A percentile compares a stretch with the other conserved stretches of the same genome.
Conservation (phyloP, 352 stramenopile genomes). For the Pythium coloratum region DNA sequence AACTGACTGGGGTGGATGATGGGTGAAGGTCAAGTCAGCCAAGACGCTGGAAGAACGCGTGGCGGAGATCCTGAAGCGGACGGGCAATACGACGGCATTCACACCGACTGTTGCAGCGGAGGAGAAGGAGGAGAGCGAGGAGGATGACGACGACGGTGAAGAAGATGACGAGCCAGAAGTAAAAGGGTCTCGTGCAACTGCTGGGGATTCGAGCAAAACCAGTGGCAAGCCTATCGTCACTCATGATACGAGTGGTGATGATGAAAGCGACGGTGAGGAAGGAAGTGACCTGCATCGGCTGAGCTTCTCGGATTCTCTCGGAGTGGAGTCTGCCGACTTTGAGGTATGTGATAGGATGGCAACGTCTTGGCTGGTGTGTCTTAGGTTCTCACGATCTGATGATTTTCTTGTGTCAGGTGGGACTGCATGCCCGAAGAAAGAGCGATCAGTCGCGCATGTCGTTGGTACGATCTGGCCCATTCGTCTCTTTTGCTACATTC, state of each 20-base stretch:
- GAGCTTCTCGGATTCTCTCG: conserved; percentile 69
- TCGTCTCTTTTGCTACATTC: not conserved
- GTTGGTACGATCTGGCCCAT: conserved; percentile 32
- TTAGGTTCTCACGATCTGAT: not conserved
- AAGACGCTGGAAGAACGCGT: conserved; percentile 74
- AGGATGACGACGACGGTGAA: conserved; percentile 4
- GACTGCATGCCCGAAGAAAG: conserved; percentile 42
- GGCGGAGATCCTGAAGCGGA: conserved; percentile 75
- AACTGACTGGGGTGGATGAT: not conserved
- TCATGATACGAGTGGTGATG: not conserved
- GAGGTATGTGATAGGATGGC: conserved; percentile 36
- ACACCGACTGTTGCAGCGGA: conserved; percentile 8
- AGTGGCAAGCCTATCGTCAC: not conserved
- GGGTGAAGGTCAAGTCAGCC: conserved; percentile 20
- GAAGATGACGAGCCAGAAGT: not conserved
- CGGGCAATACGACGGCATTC: conserved; percentile 51
- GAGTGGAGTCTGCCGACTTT: conserved; percentile 78
- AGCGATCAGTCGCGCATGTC: conserved; percentile 48
- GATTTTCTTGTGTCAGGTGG: conserved; percentile 36
- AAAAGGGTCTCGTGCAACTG: not conserved
- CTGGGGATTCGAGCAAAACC: not conserved
- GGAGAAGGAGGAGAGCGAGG: conserved; percentile 6
- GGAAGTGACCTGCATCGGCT: conserved; percentile 30
- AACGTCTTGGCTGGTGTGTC: not conserved
- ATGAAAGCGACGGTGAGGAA: conserved; percentile 8